phyloP scores from a whole-genome alignment of 2,329 filamentous ascomycete species.

The Colletotrichum godetiae region DNA sequence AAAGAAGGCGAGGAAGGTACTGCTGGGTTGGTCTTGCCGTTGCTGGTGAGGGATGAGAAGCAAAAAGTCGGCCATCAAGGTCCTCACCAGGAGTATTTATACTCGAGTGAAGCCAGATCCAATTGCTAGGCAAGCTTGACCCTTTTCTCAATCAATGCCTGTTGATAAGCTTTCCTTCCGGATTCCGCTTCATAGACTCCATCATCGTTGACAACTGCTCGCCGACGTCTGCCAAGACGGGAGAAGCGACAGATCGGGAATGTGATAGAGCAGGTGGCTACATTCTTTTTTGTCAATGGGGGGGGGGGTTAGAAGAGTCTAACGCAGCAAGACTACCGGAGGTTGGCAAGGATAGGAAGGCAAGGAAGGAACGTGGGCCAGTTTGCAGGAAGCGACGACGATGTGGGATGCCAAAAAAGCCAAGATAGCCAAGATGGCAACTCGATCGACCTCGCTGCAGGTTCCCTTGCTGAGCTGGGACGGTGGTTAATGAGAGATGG shows the following conservation, averaged over 20 bases:
- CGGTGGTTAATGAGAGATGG: neutral
- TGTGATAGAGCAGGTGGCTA: neutral
- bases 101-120: neutral
- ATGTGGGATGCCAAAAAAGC: neutral
- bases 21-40: slow-evolving; percentile 3
- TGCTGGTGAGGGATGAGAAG: slow-evolving; percentile 13
- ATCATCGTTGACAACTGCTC: neutral
- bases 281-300: neutral
- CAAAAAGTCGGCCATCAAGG: neutral
- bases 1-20: neutral
- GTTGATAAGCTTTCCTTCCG: too few relatives aligned
- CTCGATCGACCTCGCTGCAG: neutral
- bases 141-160: neutral
- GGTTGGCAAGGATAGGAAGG: slow-evolving; percentile 18
- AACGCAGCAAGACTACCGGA: neutral
- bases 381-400: neutral
- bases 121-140: neutral
- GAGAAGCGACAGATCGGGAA: slow-evolving; percentile 12
- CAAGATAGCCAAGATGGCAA: neutral
- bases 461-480: neutral
- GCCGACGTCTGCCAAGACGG: slow-evolving; percentile 13
- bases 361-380: slow-evolving; percentile 13
- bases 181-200: neutral
- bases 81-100: slow-evolving; percentile 10
- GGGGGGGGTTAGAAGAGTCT: slow-evolving; percentile 4